phyloP scores from a whole-genome alignment of 768 basidiomycete species.

The Lentinula detonsa region DNA sequence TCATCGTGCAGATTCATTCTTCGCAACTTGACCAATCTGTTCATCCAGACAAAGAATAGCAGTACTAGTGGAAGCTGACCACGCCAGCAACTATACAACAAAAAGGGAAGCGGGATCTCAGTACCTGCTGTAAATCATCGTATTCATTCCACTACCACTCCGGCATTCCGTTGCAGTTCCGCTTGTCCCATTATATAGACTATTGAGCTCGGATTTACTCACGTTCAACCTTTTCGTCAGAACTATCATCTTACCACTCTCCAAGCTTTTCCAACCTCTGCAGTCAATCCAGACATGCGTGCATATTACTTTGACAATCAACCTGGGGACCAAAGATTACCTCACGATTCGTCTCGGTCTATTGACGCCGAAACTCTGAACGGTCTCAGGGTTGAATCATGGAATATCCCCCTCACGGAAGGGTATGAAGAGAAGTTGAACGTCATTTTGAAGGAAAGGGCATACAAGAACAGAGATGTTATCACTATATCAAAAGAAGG shows the following conservation, averaged over 20 bases:
- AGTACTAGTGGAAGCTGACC: too few relatives aligned
- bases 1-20: too few relatives aligned
- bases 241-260: neutral
- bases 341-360: conserved; percentile 64
- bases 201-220: too few relatives aligned
- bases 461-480: conserved; percentile 80
- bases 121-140: too few relatives aligned
- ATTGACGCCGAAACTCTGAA: conserved; percentile 45
- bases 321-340: conserved; percentile 75
- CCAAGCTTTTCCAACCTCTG: neutral
- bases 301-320: conserved; percentile 73
- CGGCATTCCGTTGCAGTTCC: too few relatives aligned
- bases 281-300: conserved; percentile 38
- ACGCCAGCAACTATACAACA: too few relatives aligned
- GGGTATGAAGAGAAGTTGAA: conserved; percentile 53
- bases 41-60: too few relatives aligned
- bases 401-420: conserved; percentile 60
- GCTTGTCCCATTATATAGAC: too few relatives aligned
- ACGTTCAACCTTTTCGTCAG: too few relatives aligned
- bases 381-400: conserved; percentile 58
- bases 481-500: conserved; percentile 75
- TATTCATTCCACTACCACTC: too few relatives aligned
- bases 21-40: too few relatives aligned
- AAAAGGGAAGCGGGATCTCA: too few relatives aligned
- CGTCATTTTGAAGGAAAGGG: conserved; percentile 55